Conservation (phyloP, 345 rosid species). For the Citrus mangshanensis region DNA sequence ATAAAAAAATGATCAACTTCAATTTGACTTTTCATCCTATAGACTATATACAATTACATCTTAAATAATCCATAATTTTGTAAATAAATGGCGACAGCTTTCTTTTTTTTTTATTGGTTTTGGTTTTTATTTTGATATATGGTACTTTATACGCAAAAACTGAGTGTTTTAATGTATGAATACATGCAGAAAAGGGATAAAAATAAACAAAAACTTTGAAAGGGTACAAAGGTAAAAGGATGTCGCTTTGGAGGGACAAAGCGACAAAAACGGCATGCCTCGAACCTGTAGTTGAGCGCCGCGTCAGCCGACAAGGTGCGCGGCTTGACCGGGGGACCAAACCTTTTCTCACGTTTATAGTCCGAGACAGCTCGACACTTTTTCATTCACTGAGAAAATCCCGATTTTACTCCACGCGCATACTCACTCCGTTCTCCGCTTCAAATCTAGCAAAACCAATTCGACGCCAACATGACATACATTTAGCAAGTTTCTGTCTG, state of each 20-base stretch:
- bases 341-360: constrained; percentile 4
- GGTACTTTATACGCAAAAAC: not conserved
- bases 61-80: not conserved
- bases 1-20: no score
- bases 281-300: constrained; percentile 12
- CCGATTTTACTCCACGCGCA: not conserved
- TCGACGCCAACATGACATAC: no score
- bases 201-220: not conserved
- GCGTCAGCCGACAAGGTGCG: constrained; percentile 34
- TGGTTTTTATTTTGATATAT: not conserved
- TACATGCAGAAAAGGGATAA: not conserved
- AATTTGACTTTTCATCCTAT: no score
- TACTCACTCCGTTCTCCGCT: not conserved
- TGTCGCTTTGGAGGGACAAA: constrained; percentile 30
- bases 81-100: not conserved
- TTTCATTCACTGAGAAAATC: not conserved
- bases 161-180: not conserved
- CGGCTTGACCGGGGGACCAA: constrained; percentile 33
- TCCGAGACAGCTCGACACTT: constrained; percentile 24
- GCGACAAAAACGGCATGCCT: constrained; percentile 43
- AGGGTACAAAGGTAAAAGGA: not conserved
- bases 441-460: not conserved
- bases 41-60: no score
- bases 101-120: no score
- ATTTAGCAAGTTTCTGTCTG: no score